These are phyloP conservation scores for Dovyalis caffra DNA, from an alignment of 345 rosid species.

Conservation along the genomic window DNA sequence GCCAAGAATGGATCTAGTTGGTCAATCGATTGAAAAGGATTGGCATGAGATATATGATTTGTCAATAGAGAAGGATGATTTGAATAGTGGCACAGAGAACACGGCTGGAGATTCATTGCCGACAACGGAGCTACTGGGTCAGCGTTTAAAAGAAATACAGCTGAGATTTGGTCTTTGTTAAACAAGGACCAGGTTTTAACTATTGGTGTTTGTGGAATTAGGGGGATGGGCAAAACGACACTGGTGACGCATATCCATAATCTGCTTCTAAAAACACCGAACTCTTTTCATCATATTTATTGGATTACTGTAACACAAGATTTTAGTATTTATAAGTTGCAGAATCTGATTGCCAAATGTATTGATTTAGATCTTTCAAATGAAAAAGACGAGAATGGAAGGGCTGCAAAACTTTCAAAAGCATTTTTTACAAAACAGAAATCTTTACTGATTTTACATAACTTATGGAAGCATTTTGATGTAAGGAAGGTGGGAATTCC, in stretches of 20 bases:
- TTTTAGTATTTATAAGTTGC: conserved; percentile 6
- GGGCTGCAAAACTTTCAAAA: conserved; percentile 3
- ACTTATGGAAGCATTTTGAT: not conserved
- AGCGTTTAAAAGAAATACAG: not conserved
- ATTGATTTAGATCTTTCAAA: not conserved
- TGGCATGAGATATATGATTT: not conserved
- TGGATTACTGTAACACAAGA: conserved; percentile 25
- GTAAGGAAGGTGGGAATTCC: not conserved
- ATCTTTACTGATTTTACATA: not conserved
- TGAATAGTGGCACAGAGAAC: not conserved
- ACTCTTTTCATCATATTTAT: not conserved
- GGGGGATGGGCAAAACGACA: not conserved
- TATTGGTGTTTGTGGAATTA: conserved; percentile 12
- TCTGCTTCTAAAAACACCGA: not conserved
- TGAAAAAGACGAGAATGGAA: not conserved
- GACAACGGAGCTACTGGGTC: not conserved
- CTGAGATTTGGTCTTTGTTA: conserved; percentile 1
- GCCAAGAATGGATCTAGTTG: not conserved
- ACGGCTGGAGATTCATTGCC: conserved; percentile 1
- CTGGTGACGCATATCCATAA: conserved; percentile 11
- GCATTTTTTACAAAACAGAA: not conserved
- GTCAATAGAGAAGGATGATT: not conserved
- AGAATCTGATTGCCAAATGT: conserved; percentile 12
- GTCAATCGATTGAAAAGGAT: not conserved
- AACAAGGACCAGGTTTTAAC: not conserved